A percentile compares a stretch with the other conserved stretches of the same genome.
Evolutionary conservation across 257 asterid genomes (phyloP).

Genomic region (Ehretia macrophylla): DNA sequence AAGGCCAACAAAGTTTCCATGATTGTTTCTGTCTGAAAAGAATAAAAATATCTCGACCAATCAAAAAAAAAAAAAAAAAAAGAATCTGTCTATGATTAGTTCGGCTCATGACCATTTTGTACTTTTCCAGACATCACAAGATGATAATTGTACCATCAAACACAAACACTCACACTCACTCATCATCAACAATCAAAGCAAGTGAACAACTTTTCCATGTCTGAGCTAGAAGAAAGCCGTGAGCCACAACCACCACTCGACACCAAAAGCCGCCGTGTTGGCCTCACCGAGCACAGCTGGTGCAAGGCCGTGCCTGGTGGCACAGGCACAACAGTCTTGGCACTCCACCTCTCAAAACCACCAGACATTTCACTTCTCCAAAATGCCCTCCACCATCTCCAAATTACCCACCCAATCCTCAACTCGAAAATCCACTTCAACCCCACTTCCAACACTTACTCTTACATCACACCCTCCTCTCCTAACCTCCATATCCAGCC

Average conservation of each 20-base stretch:
- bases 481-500: constrained; percentile 55
- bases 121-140: too few relatives aligned
- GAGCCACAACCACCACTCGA: neutral
- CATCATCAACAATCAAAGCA: too few relatives aligned
- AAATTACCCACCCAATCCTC: constrained; percentile 70
- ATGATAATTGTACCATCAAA: too few relatives aligned
- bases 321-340: constrained; percentile 37
- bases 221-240: too few relatives aligned
- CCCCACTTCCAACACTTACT: constrained; percentile 35
- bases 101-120: too few relatives aligned
- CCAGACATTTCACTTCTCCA: constrained; percentile 40
- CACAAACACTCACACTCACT: too few relatives aligned
- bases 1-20: too few relatives aligned
- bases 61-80: too few relatives aligned
- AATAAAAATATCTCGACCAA: too few relatives aligned
- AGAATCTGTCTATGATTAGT: too few relatives aligned
- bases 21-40: too few relatives aligned
- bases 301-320: constrained; percentile 60
- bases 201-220: too few relatives aligned
- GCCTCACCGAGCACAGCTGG: constrained; percentile 65
- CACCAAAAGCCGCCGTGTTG: constrained; percentile 11
- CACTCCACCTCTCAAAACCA: constrained; percentile 24
- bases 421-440: constrained; percentile 58
- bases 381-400: constrained; percentile 56
- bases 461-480: constrained; percentile 44